Evolutionary conservation across 257 asterid genomes (phyloP).

Genomic region (Solanum bulbocastanum): DNA sequence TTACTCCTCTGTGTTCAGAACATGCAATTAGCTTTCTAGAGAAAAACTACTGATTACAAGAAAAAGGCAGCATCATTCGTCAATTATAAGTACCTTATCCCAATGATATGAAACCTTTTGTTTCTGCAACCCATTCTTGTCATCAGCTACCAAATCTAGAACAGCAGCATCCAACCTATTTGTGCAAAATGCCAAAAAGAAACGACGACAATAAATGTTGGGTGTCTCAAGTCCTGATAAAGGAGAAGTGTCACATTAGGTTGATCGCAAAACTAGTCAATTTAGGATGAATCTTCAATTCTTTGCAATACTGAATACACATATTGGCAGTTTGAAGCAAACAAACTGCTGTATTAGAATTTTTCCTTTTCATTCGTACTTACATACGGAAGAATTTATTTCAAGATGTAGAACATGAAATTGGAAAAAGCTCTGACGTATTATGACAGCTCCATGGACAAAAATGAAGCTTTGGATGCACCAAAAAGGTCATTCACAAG

Average conservation of each 20-base stretch:
- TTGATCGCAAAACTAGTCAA: background rate
- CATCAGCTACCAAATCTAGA: slow-evolving; percentile 86
- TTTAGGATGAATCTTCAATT: background rate
- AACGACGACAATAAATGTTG: background rate
- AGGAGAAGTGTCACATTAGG: background rate
- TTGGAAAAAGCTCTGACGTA: background rate
- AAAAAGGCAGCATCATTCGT: background rate
- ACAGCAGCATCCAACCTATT: slow-evolving; percentile 85
- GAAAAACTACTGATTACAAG: background rate
- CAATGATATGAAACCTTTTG: slow-evolving; percentile 81
- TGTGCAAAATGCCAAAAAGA: background rate
- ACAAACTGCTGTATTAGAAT: background rate
- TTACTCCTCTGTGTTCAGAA: slow-evolving; percentile 65
- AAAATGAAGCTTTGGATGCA: background rate
- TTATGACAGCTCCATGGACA: background rate
- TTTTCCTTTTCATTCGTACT: background rate
- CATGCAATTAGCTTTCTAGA: background rate
- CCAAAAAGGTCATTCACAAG: background rate
- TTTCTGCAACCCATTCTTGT: slow-evolving; percentile 51
- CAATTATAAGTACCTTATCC: slow-evolving; percentile 64
- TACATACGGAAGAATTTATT: background rate
- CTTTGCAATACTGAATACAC: background rate
- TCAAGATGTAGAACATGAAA: background rate
- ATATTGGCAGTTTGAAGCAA: background rate
- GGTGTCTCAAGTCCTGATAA: background rate